Conservation (phyloP, 148 eudicot species). For the Rhododendron vialii region DNA sequence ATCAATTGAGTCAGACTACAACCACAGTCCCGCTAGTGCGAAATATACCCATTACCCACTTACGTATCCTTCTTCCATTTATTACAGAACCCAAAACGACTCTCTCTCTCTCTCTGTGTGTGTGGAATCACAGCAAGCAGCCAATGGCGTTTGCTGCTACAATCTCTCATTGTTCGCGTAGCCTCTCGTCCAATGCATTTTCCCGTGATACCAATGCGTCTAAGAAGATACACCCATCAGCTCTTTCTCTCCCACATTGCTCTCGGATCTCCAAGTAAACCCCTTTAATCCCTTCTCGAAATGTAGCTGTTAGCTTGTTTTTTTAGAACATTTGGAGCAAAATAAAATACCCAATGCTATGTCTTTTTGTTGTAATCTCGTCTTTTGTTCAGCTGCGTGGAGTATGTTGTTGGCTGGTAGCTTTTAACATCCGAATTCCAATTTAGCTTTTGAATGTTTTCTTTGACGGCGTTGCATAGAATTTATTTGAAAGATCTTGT, state of each 20-base stretch:
- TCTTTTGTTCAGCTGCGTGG: neutral
- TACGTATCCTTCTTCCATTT: neutral
- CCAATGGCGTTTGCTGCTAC: conserved; percentile 20
- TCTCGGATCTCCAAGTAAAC: conserved; percentile 9
- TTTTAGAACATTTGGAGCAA: neutral
- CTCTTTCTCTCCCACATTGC: conserved; percentile 9
- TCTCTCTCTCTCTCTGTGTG: neutral
- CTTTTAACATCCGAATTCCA: neutral
- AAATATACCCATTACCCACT: neutral
- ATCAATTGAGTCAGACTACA: neutral
- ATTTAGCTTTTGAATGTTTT: neutral
- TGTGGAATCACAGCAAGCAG: neutral
- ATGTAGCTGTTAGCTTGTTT: neutral
- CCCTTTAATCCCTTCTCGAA: neutral
- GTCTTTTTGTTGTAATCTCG: neutral
- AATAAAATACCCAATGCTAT: neutral
- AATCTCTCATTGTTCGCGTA: neutral
- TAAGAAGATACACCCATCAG: neutral
- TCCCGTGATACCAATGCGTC: neutral
- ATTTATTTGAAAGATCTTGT: neutral
- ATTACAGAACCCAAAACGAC: neutral
- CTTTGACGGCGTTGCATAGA: neutral
- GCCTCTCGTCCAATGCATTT: neutral
- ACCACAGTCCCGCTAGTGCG: too few species aligned
- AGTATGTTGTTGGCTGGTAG: neutral